phyloP scores from a whole-genome alignment of 2,329 filamentous ascomycete genomes.

The Trichoderma sp. region DNA sequence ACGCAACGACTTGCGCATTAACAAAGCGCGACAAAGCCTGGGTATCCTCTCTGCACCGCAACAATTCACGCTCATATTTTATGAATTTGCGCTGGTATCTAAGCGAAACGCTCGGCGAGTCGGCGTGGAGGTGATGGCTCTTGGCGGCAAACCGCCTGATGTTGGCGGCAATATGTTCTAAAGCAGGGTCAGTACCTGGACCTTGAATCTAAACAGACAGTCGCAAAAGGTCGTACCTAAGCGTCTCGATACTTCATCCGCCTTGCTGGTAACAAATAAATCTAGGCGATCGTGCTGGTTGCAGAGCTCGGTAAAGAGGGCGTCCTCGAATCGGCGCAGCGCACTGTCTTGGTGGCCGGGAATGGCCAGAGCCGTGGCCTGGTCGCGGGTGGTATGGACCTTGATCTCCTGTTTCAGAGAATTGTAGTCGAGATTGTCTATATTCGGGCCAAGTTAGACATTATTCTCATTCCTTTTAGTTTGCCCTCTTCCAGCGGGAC shows the following conservation, averaged over 20 bases:
- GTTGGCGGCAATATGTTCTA: conserved; percentile 53
- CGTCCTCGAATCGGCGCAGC: conserved; percentile 66
- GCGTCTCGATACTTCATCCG: conserved; percentile 72
- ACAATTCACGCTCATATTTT: conserved; percentile 55
- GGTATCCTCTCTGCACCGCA: conserved; percentile 69
- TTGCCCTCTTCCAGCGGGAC: conserved; percentile 5
- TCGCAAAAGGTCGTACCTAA: conserved; percentile 51
- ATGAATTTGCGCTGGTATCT: conserved; percentile 55
- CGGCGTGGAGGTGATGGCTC: conserved; percentile 39
- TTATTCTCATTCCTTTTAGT: not conserved
- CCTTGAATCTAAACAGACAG: not conserved
- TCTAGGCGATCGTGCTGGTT: conserved; percentile 76
- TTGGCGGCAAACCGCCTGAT: conserved; percentile 52
- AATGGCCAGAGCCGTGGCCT: conserved; percentile 70
- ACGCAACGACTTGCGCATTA: conserved; percentile 71
- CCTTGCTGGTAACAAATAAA: conserved; percentile 78
- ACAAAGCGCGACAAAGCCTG: conserved; percentile 71
- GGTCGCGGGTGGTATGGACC: conserved; percentile 70
- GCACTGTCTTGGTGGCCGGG: conserved; percentile 66
- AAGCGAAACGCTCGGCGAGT: conserved; percentile 37
- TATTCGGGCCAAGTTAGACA: not conserved
- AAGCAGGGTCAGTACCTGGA: not conserved
- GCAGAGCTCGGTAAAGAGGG: conserved; percentile 70
- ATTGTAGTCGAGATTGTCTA: conserved; percentile 88
- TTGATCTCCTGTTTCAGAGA: conserved; percentile 85